These are phyloP conservation scores for Chalaropsis ovoidea DNA, from an alignment of 2,329 filamentous ascomycete species.

Conservation along the genomic window DNA sequence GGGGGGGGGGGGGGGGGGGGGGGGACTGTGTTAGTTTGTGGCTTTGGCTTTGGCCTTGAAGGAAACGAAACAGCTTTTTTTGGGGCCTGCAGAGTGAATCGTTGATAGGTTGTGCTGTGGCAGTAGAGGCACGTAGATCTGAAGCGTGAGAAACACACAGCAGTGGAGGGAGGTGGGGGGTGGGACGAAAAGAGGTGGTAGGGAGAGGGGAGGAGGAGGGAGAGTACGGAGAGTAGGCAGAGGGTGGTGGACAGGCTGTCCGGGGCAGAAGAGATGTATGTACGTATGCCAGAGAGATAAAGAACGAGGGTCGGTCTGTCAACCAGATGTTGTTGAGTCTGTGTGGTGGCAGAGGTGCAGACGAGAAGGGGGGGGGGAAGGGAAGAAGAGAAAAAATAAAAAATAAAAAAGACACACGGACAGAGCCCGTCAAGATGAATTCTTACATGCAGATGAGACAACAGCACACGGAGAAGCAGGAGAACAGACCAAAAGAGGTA, in stretches of 20 bases:
- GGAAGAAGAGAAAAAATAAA: background rate
- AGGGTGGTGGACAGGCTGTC: background rate
- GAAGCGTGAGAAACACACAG: background rate
- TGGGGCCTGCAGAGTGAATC: background rate
- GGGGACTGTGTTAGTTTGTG: background rate
- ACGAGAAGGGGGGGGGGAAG: background rate
- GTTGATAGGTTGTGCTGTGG: background rate
- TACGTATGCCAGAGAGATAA: background rate
- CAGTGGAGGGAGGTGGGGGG: background rate
- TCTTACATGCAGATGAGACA: conserved; percentile 6
- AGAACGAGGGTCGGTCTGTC: background rate
- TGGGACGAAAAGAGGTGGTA: background rate
- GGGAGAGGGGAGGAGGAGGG: background rate
- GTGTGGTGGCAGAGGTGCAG: background rate
- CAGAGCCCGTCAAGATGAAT: conserved; percentile 12
- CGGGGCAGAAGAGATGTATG: background rate
- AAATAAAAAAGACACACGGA: background rate
- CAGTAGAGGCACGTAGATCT: background rate
- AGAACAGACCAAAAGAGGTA: conserved; percentile 11
- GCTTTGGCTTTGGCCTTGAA: background rate
- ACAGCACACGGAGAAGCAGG: background rate
- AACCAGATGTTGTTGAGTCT: background rate
- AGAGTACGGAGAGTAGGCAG: no score
- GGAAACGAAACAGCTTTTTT: background rate
- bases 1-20: background rate